Evolutionary conservation across 805 yeast genomes (phyloP), one percentile per base, ranked within the genome.

Genomic region (Nakazawaea anatomiae): DNA sequence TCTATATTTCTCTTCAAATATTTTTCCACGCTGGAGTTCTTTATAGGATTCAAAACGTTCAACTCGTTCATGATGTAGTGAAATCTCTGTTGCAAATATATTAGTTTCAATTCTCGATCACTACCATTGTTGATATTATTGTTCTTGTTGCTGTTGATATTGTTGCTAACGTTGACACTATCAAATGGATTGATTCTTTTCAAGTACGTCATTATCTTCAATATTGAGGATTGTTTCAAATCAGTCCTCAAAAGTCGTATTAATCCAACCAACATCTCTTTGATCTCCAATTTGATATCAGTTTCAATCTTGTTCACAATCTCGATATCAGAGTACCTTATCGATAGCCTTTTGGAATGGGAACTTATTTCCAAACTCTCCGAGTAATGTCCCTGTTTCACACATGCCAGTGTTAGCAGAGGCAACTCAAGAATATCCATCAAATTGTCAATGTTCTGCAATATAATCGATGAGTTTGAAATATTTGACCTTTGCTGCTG

Each of bases 281-380:
- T 64, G 48, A 82, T 78, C 57, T 86, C 90, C 9, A 57, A 56
- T 46, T 77, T 79, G 39, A 88, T 76, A 49, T 77, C 80, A 0
- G 52, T 42, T 50, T 77, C 79, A 8, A 82, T 77, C 39, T 72
- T 67, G 18, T 66, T 70, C 36, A 89, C 76, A 1, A 86, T 60
- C 1, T 68, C 64, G 7, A 84, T 66, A 42, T 76, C 76, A 6
- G 90, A 88, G 64, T 85, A 91, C 52, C 95, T 73, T 14, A 83
- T 79, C 0, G 76, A 71, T 28, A 94, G 70, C 50, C 95, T 75
- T 55, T 84, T 77, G 0, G 87, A 82, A 59, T 87, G 82, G 32
- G 86, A 77, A 10, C 90, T 85, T 11, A 92, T 78, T 63, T 92
- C 96, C 36, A 92, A 76, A 8, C 97, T 90, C 60, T 90, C 96